Percentiles rank a stretch among this genome's conserved stretches.
These are phyloP conservation scores for Syzygium malaccense DNA, from an alignment of 441 rosid genomes.

Conservation along the genomic window DNA sequence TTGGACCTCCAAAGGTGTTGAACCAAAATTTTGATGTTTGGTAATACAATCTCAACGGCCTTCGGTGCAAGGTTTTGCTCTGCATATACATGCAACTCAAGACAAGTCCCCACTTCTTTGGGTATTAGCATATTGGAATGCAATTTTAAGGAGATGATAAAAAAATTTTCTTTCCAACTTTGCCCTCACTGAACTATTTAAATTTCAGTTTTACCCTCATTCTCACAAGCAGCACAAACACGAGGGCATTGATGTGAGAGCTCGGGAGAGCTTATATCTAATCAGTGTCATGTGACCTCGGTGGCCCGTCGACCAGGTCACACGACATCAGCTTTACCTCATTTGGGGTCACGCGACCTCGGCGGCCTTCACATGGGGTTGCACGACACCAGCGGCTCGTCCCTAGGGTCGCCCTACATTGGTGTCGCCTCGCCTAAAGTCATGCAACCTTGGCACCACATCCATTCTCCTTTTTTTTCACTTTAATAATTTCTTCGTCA, in stretches of 20 bases:
- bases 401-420: accelerated
- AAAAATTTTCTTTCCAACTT: background rate
- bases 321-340: background rate
- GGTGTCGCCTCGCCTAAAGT: background rate
- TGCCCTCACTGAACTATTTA: background rate
- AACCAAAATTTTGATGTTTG: background rate
- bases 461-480: background rate
- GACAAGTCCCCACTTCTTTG: background rate
- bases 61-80: background rate
- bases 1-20: background rate
- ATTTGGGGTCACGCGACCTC: background rate
- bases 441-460: background rate
- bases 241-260: background rate
- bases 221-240: background rate
- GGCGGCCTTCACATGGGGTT: background rate
- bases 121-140: background rate
- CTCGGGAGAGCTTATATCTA: background rate
- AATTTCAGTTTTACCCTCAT: background rate
- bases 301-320: background rate
- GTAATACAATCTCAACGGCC: background rate
- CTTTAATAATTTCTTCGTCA: background rate
- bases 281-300: background rate
- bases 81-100: background rate
- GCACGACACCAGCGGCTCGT: background rate
- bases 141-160: background rate